phyloP scores from a whole-genome alignment of 352 stramenopile genomes.

The Globisporangium barbulae region DNA sequence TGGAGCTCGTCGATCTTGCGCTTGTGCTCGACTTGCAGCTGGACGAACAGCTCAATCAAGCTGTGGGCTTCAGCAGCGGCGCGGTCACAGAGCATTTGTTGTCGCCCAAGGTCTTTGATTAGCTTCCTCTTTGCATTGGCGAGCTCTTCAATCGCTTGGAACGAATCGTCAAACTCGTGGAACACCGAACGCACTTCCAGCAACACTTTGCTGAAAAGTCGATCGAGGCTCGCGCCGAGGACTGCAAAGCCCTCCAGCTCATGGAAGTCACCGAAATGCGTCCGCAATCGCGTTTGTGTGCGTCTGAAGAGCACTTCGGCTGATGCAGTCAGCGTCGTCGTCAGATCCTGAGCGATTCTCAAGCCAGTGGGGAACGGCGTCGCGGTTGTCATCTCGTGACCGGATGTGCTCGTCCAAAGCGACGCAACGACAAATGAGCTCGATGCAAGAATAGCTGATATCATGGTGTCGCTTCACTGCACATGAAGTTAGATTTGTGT shows the following conservation, averaged over 20 bases:
- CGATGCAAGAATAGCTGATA: not conserved
- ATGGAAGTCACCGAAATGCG: conserved; percentile 3
- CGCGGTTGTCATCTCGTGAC: not conserved
- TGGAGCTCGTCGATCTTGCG: conserved; percentile 28
- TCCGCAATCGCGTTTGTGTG: not conserved
- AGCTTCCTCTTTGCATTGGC: not conserved
- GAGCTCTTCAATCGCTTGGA: not conserved
- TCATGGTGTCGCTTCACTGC: not conserved
- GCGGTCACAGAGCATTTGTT: not conserved
- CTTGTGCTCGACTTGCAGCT: conserved; percentile 18
- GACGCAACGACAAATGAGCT: not conserved
- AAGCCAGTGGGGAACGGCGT: not conserved
- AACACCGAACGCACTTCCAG: conserved; percentile 1
- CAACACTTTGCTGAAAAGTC: conserved; percentile 1
- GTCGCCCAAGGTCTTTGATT: not conserved
- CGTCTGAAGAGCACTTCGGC: not conserved
- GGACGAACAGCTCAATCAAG: conserved; percentile 5
- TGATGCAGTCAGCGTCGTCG: not conserved
- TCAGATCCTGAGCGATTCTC: conserved; percentile 4
- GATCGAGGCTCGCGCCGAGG: not conserved
- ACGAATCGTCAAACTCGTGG: not conserved
- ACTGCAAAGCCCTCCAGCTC: conserved; percentile 3
- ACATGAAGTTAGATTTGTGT: not conserved
- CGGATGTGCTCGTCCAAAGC: not conserved
- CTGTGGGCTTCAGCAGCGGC: not conserved